Base-by-base conservation (phyloP, 805 yeast genomes). In the Yarrowia divulgata region DNA sequence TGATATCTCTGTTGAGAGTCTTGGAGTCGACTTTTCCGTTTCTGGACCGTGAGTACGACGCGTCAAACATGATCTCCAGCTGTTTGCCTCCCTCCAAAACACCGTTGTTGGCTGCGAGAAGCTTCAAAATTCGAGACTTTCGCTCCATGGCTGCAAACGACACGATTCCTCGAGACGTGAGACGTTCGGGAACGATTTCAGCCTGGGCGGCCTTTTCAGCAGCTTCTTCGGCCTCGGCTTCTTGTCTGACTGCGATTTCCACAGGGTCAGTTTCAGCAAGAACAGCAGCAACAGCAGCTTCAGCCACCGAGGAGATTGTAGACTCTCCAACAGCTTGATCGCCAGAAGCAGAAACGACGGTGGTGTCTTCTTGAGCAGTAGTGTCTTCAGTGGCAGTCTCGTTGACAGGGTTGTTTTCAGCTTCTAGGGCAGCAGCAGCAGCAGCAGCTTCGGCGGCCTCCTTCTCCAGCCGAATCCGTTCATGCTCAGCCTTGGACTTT, bases 21-120 rank as follows among this genome's bases (percentile, higher is more conserved):
- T 82, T 83, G 42, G 85, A 82, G 72, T 89, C 93, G 18, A 87
- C 79, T 1, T 76, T 76, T 14, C 84, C 80, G 0, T 82, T 83
- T 71, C 71, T 64, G 0, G 57, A 32, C 10, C 63, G 71, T 1
- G 70, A 60, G 32, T 84, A 71, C 18, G 71, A 72, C 3, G 78
- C 80, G n/a, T 85, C 81, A 1, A 88, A 72, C 6, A 74, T 76
- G 10, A 78, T 79, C 46, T 80, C 74, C 43, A 88, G 78, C 10
- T 75, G 77, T 16, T 73, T 74, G n/a, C 85, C 83, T 0, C 84
- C 78, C 35, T 80, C 80, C 6, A 81, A 72, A 2, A 85, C 83
- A 16, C 88, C 89, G 16, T 81, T 81, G 37, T 79, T 73, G 37
- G 83, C 81, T 7, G 78, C 76, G 6, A 87, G 71, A 10, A 85